Evolutionary conservation across 495 filamentous ascomycete genomes (phyloP), one percentile per base, ranked within the genome.

Genomic region (Platismatia glauca): DNA sequence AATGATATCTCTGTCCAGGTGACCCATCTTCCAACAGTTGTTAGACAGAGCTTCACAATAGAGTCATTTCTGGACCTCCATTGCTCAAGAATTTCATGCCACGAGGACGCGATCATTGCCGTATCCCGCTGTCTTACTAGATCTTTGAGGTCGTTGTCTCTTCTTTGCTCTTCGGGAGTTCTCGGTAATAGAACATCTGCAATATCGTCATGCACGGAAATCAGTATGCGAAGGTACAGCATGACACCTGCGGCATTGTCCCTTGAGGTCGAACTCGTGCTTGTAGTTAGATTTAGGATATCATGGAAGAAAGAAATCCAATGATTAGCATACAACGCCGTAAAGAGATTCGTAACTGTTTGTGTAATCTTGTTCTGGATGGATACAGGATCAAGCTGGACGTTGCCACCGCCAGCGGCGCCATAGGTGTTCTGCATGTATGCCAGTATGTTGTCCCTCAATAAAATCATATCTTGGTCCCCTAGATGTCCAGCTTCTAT

Each of bases 351-450:
- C 15, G 94, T 99, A 48, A 97, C 75, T 38, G 92, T 95, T 74
- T 99, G 94, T 33, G 91, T 89, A 64, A 97, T 86, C 74, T 99
- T 99, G 74, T 97, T 99, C 75, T 97, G 95, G 37, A 99, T 86
- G 66, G 81, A 80, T 22, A 64, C 31, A 7, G 68, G 58, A 56
- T 70, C 68, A 43, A 58, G 46, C 39, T 84, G 66, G 13, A 85
- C 80, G 72, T 96, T 92, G 62, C 80, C 71, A 27, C 76, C 74
- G 27, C 76, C 75, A 50, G 78, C 78, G 48, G 77, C 76, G 24
- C 84, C 79, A 71, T 95, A 99, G 41, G 81, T 82, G 63, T 83
- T 82, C 58, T 81, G 81, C 22, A 91, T 78, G 71, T 97, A 97
- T 58, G 80, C 80, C 70, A 96, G 74, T 64, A 99, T 74, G 31